Evolutionary conservation across 2,329 filamentous ascomycete species (phyloP).

Genomic region (Exophiala spinifera): DNA sequence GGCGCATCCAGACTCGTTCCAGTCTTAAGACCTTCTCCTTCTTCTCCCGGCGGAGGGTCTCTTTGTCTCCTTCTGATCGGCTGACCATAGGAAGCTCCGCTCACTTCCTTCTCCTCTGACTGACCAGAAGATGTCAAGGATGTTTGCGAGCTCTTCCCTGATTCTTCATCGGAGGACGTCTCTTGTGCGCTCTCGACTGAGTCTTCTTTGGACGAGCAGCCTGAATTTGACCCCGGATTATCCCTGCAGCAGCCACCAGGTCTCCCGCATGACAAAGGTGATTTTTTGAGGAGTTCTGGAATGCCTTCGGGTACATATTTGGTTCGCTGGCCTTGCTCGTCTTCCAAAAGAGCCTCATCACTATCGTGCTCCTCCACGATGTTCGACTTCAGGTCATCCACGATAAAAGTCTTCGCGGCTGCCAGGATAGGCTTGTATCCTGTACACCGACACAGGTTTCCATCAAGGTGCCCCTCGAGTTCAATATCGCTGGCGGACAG

Average conservation of each 20-base stretch:
- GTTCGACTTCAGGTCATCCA: conserved; percentile 42
- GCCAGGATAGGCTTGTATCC: conserved; percentile 93
- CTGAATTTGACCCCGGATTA: not conserved
- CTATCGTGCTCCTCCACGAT: conserved; percentile 57
- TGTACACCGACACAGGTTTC: conserved; percentile 92
- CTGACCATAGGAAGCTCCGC: not conserved
- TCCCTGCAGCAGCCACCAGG: conserved; percentile 1
- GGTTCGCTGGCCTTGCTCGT: conserved; percentile 50
- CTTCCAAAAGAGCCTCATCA: conserved; percentile 66
- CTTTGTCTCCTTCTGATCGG: not conserved
- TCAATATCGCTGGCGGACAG: conserved; percentile 43
- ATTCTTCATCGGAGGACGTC: not conserved
- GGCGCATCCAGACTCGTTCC: conserved; percentile 35
- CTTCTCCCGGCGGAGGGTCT: not conserved
- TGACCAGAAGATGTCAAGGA: not conserved
- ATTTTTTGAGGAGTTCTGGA: conserved; percentile 1
- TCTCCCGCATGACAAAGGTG: not conserved
- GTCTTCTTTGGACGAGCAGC: not conserved
- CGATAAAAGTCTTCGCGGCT: conserved; percentile 77
- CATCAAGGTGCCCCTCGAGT: conserved; percentile 94
- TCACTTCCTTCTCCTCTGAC: not conserved
- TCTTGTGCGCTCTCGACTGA: not conserved
- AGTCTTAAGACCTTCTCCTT: conserved; percentile 10
- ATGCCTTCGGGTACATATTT: conserved; percentile 1
- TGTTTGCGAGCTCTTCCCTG: not conserved